These are phyloP conservation scores for Saturnispora dispora DNA, from an alignment of 805 yeast genomes.

Conservation along the genomic window DNA sequence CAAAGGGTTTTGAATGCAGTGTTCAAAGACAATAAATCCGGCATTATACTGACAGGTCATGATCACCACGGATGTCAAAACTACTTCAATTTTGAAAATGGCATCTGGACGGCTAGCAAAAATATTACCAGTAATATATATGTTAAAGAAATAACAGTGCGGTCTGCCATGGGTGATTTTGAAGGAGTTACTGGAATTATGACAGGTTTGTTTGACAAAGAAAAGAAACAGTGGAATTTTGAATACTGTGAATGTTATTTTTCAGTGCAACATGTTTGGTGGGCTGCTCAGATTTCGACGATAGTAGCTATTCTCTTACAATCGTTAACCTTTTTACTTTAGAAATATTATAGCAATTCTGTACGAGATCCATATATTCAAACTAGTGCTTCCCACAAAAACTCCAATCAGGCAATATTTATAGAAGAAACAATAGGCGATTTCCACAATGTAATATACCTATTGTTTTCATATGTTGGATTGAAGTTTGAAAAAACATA, in stretches of 20 bases:
- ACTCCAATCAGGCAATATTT: neutral
- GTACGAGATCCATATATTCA: neutral
- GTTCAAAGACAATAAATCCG: constrained; percentile 59
- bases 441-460: neutral
- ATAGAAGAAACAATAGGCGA: neutral
- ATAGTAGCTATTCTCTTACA: constrained; percentile 33
- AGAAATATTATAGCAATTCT: neutral
- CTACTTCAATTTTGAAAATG: constrained; percentile 41
- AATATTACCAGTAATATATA: constrained; percentile 27
- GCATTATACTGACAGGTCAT: constrained; percentile 85
- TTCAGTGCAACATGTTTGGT: constrained; percentile 87
- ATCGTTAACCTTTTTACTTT: constrained; percentile 17
- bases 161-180: constrained; percentile 94
- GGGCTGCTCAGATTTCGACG: constrained; percentile 64
- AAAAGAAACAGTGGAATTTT: constrained; percentile 48
- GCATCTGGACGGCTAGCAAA: constrained; percentile 53
- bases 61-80: constrained; percentile 92
- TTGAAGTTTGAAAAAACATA: too few relatives aligned
- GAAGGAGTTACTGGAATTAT: constrained; percentile 83
- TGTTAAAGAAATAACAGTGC: constrained; percentile 72
- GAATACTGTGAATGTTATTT: constrained; percentile 70
- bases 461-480: neutral
- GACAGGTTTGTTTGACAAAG: constrained; percentile 55
- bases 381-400: neutral
- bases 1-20: constrained; percentile 62